Base-by-base conservation (phyloP, 495 filamentous ascomycete genomes). In the Aspergillus saccharolyticus region DNA sequence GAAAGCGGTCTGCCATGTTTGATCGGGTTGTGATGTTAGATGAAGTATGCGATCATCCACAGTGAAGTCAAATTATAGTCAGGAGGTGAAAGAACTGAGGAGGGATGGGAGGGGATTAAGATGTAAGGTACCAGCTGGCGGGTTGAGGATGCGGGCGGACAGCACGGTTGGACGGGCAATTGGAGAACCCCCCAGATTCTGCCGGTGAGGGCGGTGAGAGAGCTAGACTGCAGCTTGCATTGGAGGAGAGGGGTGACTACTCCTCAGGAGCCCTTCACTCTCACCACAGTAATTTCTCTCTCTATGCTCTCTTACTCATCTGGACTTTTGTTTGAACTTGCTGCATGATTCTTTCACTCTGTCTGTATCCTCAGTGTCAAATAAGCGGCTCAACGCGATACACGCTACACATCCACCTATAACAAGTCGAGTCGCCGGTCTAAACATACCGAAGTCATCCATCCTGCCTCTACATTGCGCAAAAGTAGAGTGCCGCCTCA, bases 1-100 rank as follows among this genome's bases (percentile, higher is more conserved):
- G 94, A 74, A 98, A 98, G 68, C 92, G 80, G 76, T 97, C 91
- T 19, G 94, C 93, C 94, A 98, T 98, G 22, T 49, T 80, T 60
- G 24, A 4, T 22, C 12, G 19, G 45, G 15, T 42, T 53, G 15
- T 52, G 15, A 45, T 44, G 46, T 45, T 17, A n/a, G 42, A 55
- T 9, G 1, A 50, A n/a, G 24, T 10, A 10, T 3, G 48, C 10
- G 44, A 14, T 21, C 17, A 16, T 16, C 6, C 14, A 44, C 17
- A 53, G 42, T 22, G 16, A 18, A 5, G 28, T 20, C 5, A 15
- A 22, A 42, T 46, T 45, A 59, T 25, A 7, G 25, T 28, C 25
- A 28, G 25, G 30, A 51, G 39, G 22, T 47, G 54, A 53, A 52
- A 42, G 59, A 54, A 50, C 57, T 30, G 57, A 55, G 14, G 53